Evolutionary conservation across 2,329 filamentous ascomycete species (phyloP), one percentile per base, ranked within the genome.

Genomic region (Trichothecium roseum): DNA sequence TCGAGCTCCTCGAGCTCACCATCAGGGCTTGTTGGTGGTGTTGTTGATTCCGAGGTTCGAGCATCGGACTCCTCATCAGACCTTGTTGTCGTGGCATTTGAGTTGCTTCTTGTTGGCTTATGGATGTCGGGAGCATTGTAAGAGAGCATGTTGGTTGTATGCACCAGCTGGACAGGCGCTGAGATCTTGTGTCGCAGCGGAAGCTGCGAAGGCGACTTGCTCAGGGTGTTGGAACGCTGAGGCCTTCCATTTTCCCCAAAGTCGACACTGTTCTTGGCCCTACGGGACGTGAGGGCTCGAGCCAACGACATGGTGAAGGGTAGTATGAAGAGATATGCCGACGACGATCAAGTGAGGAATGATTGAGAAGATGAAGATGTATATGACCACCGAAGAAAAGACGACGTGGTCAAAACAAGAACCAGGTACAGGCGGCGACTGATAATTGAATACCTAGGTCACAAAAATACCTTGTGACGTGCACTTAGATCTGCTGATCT

Each of bases 121-220:
- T 66, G 64, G 42, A 95, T 78, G 53, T 95, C 83, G 34, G 89
- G 89, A 8, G 91, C 88, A 53, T 89, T 89, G 70, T 94, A 94
- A 7, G 86, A 87, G 37, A 95, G 79, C 74, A 93, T 86, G 60
- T 96, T 98, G 47, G 91, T 96, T 5, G 89, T 94, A 40, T 91
- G 93, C 33, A 95, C 68, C 43, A 98, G 72, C 58, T 87, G 80
- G 36, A 94, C 72, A 1, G 91, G 91, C 3, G 72, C 76, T 2
- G 91, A 98, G 54, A 98, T 98, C 64, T 87, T 80, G 54, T 70
- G 58, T 40, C 81, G 74, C 45, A 78, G 43, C 30, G 57, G 52
- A 60, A 44, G 45, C 53, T 45, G 44, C 48, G 48, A 39, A 54
- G 53, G 40, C 57, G 65, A 54, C 68, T 72, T 49, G 60, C 60